Conservation (phyloP, 1,284 basidiomycete species). For the Puccinia polysora region DNA sequence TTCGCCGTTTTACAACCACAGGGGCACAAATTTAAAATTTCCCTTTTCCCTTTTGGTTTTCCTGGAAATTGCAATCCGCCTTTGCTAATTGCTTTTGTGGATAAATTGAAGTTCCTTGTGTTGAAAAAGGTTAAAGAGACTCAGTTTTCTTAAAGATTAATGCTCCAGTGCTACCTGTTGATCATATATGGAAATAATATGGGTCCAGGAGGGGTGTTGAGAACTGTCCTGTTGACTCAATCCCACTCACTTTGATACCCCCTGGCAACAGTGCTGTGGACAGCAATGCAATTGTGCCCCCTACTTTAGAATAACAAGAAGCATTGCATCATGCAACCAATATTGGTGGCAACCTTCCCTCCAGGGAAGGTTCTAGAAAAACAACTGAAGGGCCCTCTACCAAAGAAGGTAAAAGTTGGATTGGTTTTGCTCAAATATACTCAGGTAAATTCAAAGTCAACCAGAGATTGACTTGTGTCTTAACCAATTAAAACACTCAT, state of each 20-base stretch:
- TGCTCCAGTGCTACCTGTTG: no score
- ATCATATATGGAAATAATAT: no score
- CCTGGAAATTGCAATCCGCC: no score
- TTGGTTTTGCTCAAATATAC: constrained; percentile 91
- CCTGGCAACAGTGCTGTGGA: constrained; percentile 47
- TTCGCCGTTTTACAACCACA: no score
- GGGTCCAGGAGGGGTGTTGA: no score
- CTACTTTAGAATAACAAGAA: constrained; percentile 32
- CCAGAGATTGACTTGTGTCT: constrained; percentile 65
- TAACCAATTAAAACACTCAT: constrained; percentile 81
- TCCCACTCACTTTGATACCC: constrained; percentile 47
- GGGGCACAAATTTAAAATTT: no score
- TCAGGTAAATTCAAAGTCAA: constrained; percentile 74
- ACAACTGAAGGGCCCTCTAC: constrained; percentile 45
- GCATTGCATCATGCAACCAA: constrained; percentile 25
- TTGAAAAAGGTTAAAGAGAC: no score
- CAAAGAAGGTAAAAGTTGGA: constrained; percentile 62
- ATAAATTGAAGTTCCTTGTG: no score
- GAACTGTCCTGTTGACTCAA: constrained; percentile 46
- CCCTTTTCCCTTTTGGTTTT: no score
- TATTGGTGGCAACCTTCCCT: constrained; percentile 35
- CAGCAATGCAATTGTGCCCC: not conserved
- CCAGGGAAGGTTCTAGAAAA: constrained; percentile 8
- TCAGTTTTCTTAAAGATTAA: no score
- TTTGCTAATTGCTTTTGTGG: no score